Base-by-base conservation (phyloP, 78 protist species). In the Dictyostelium capitatum region DNA sequence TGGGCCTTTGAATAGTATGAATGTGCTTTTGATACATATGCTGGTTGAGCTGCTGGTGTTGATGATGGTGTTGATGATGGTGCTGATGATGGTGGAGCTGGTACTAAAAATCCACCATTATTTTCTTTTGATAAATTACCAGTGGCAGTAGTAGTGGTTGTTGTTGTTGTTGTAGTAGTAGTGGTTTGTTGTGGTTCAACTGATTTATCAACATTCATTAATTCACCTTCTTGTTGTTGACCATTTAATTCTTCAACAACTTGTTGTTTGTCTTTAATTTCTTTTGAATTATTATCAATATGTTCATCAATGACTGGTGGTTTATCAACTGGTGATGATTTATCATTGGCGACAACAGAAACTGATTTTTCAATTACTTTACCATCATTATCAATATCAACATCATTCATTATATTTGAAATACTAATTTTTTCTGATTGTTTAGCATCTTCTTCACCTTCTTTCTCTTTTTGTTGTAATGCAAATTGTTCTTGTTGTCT, bases 1-100 rank as follows among this genome's bases (percentile, higher is more conserved):
- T 91, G 95, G 37, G 95, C 95, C 43, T 83, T 91, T 46, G 84
- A 65, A 69, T 91, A 91, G 70, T 91, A 91, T 12, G 84, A 77
- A 23, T 74, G 84, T 37, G 93, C 93, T 37, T 87, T 84, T 41
- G 83, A 75, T 7, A 77, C 70, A 12, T 59, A 50, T n/a, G 91
- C 57, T 9, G 62, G 51, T 69, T 30, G 25, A 11, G 82, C 28
- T 0, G 80, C 20, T n/a, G 53, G 41, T 8, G 47, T 48, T 19
- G 57, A 3, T 15, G 80, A 17, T 73, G 14, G 20, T 4, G 57
- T 47, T 28, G 80, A 10, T 47, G 32, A 0, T 46, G 50, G 32
- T 72, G 79, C 14, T 74, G 80, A 17, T 73, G 1, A 19, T 73
- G 80, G 15, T 73, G 59, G 56, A 20, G 37, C 53, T 28, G 73